phyloP scores from a whole-genome alignment of 345 rosid species.

The Eucalyptus coolabah region DNA sequence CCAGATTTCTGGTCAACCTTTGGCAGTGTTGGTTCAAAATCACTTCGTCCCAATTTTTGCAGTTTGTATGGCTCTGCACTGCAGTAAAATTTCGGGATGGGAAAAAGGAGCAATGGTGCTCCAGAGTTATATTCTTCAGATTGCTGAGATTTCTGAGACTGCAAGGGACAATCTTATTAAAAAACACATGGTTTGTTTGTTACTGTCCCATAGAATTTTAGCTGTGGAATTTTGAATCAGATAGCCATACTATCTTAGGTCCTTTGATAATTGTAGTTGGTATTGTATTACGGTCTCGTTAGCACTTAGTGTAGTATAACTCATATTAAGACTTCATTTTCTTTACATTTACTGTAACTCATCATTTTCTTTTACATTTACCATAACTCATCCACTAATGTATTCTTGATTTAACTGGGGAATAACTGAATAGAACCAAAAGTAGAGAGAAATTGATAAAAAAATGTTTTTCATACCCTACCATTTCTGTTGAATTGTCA shows the following conservation, averaged over 20 bases:
- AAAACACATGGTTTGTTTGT: slow-evolving; percentile 59
- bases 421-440: background rate
- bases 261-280: background rate
- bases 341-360: background rate
- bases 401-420: background rate
- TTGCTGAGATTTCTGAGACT: slow-evolving; percentile 59
- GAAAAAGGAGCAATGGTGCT: slow-evolving; percentile 60
- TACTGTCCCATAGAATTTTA: background rate
- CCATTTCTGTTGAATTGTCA: background rate
- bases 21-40: slow-evolving; percentile 42
- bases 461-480: background rate
- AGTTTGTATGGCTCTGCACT: slow-evolving; percentile 60
- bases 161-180: slow-evolving; percentile 85
- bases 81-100: slow-evolving; percentile 49
- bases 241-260: background rate
- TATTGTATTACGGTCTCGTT: background rate
- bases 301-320: background rate
- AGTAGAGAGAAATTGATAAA: background rate
- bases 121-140: slow-evolving; percentile 47
- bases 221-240: background rate
- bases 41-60: slow-evolving; percentile 89
- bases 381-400: background rate
- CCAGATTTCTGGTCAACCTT: slow-evolving; percentile 63
- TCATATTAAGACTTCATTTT: background rate
- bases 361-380: background rate